phyloP scores from a whole-genome alignment of 2,329 filamentous ascomycete species.

The Fusarium brachygibbosum region DNA sequence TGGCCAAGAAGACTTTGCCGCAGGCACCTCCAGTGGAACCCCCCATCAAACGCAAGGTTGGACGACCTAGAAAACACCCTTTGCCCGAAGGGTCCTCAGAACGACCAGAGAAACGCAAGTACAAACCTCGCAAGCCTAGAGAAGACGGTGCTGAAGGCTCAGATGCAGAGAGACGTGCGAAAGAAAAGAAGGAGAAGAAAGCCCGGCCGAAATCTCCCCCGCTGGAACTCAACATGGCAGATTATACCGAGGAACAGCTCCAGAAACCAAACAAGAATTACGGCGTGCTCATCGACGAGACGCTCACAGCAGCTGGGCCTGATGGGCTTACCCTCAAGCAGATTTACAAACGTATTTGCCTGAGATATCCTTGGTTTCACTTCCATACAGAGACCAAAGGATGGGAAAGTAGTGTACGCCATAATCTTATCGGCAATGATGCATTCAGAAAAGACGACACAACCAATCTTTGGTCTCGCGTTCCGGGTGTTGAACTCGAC shows the following conservation, averaged over 20 bases:
- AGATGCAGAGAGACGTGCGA: conserved; percentile 67
- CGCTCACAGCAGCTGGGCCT: conserved; percentile 66
- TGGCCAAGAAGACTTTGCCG: conserved; percentile 65
- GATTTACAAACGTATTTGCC: conserved; percentile 73
- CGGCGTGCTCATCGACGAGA: conserved; percentile 71
- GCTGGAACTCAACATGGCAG: conserved; percentile 66
- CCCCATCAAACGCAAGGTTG: conserved; percentile 73
- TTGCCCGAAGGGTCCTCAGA: conserved; percentile 68
- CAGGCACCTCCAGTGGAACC: conserved; percentile 63
- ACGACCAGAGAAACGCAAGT: conserved; percentile 73
- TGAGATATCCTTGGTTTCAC: conserved; percentile 70
- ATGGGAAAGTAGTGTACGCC: conserved; percentile 76
- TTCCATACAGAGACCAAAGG: conserved; percentile 73
- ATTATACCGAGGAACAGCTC: conserved; percentile 70
- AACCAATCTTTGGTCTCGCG: conserved; percentile 69
- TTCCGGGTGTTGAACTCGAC: conserved; percentile 70
- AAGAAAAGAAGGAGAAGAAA: conserved; percentile 73
- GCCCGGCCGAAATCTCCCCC: conserved; percentile 71
- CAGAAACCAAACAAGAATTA: conserved; percentile 74
- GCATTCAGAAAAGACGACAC: conserved; percentile 71
- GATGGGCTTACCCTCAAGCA: conserved; percentile 71
- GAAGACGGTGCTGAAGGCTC: conserved; percentile 69
- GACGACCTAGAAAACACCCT: conserved; percentile 74
- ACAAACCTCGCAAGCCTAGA: conserved; percentile 72
- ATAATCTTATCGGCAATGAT: conserved; percentile 73